Base-by-base conservation (phyloP, 2,329 filamentous ascomycete genomes). In the Phialocephala sp. region DNA sequence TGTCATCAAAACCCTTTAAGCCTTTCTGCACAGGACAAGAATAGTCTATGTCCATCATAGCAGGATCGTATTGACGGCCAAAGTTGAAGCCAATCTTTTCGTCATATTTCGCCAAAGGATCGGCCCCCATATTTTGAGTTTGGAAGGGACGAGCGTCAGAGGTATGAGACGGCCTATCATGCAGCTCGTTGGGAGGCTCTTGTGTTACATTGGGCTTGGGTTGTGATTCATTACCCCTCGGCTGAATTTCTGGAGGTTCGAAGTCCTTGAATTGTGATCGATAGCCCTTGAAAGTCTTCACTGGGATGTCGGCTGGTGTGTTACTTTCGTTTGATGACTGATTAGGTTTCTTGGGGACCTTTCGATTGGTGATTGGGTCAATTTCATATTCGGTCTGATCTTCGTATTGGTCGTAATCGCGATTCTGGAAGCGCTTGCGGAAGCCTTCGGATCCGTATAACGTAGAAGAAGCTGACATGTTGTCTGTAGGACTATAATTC, bases 351-450 rank as follows among this genome's bases (percentile, higher is more conserved):
- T 62, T 73, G 39, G 64, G 67, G 3, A 85, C 79, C 66, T 81
- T 85, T 39, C 84, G 81, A 67, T 88, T 88, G 18, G 85, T 87
- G 65, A 88, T 87, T 2, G 86, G 85, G 64, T 88, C 85, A 52
- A 88, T 87, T 22, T 80, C 74, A 57, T 80, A 82, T 9, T 79
- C 79, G 24, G 65, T 36, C 32, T 68, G 62, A 8, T 60, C 50
- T 27, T 60, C 55, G 4, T 24, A 24, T 4, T 60, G 18, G 6
- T 32, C 27, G 27, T 22, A 35, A 14, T 66, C 24, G 1, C 60
- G 59, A 8, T 36, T 39, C 22, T 62, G 52, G 50, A 68, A 66
- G 12, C 59, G 63, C 36, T 61, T 64, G 15, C 65, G 64, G 37
- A 65, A 65, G 12, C 43, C 64, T 57, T 68, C 62, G 20, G 63